Base-by-base conservation (phyloP, 179 eudicot species). In the Heliamphora pulchella region DNA sequence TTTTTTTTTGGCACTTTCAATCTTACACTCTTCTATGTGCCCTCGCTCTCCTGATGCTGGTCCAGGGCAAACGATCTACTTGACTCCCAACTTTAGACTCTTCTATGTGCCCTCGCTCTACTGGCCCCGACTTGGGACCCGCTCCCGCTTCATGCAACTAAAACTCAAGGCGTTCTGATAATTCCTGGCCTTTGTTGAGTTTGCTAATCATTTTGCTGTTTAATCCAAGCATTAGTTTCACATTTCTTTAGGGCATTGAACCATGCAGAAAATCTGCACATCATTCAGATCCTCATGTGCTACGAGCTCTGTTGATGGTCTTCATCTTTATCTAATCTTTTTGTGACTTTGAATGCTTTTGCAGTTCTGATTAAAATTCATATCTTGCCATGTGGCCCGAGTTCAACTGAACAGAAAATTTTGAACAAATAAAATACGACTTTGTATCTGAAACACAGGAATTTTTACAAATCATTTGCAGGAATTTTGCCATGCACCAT, bases 401-500 rank as follows among this genome's bases (percentile, higher is more conserved):
- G 10, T 54, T 57, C 3, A 6, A 74, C 17, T 11, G 64, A 7
- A 7, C 20, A 55, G n/a, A 13, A 15, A 20, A 74, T 74, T 4
- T 54, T 74, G 20, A 31, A 55, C 41, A 13, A n/a, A 31, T 55
- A 14, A 55, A 57, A 54, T 43, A 31, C 31, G 11, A 31, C 18
- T 1, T 76, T 17, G 11, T n/a, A 50, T 13, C 58, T 50, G 59
- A 63, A 57, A 41, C 75, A 8, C 9, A 9, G 53, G 0, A 43
- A 6, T 67, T 18, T 39, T 14, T 55, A 9, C 44, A 43, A 13
- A 9, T n/a, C 17, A 53, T 76, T 53, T 76, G 57, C 91, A 94
- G 98, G 96, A 83, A 86, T 84, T 18, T 72, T 94, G 82, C 97
- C 98, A 22, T 92, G 97, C 85, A 86, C 89, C 22, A 50, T 94